A percentile compares a stretch with the other conserved stretches of the same genome.
These are phyloP conservation scores for Eucalyptus erythrocorys DNA, from an alignment of 345 rosid species.

Conservation along the genomic window DNA sequence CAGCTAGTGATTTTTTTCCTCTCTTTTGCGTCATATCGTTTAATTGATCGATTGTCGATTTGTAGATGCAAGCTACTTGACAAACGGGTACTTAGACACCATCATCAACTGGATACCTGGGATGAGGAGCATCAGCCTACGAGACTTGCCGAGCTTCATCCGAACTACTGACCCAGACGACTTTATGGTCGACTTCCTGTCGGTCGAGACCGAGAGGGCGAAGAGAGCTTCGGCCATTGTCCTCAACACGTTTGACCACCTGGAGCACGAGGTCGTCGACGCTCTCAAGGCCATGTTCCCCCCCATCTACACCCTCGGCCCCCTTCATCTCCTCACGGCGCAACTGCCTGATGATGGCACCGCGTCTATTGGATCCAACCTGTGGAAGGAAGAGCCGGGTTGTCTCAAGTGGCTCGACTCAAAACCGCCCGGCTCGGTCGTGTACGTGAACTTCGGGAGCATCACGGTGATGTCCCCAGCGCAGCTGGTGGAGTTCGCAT, in stretches of 20 bases:
- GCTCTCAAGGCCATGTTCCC: not conserved
- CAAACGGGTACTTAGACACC: not conserved
- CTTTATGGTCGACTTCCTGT: not conserved
- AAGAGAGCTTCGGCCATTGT: not conserved
- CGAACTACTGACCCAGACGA: not conserved
- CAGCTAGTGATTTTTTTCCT: not conserved
- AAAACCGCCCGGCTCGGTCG: constrained; percentile 1
- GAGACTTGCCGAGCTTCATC: not conserved
- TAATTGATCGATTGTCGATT: not conserved
- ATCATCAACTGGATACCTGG: not conserved
- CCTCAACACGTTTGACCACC: not conserved
- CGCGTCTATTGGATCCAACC: not conserved
- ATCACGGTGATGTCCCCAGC: constrained; percentile 3
- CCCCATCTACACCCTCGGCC: not conserved
- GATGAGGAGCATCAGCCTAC: not conserved
- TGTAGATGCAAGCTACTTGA: not conserved
- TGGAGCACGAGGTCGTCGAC: not conserved
- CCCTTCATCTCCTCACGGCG: not conserved
- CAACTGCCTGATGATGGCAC: not conserved
- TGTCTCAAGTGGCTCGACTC: constrained; percentile 16
- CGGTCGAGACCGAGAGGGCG: not conserved
- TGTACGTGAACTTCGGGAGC: not conserved
- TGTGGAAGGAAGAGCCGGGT: constrained; percentile 14
- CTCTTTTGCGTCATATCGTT: not conserved
- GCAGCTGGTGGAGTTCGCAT: constrained; percentile 13